Evolutionary conservation across 106 monocot genomes (phyloP), one percentile per base, ranked within the genome.

Genomic region (Alisma plantagoaquatica): DNA sequence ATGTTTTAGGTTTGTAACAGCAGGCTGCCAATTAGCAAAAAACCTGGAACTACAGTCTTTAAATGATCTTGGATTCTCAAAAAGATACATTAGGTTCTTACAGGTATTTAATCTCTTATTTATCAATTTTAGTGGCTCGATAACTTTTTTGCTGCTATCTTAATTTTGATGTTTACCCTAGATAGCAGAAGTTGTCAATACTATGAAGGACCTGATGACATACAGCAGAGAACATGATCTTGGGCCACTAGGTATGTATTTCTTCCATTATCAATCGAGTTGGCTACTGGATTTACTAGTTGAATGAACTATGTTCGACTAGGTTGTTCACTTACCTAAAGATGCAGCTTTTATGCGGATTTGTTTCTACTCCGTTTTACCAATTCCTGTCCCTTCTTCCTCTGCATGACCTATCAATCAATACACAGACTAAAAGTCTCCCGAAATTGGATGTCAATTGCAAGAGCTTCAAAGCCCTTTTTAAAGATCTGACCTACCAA

Each of bases 201-300:
- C 75, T 68, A 96, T 96, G 96, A 96, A 96, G 63, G 84, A 96
- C 45, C 72, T 96, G 74, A 96, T 96, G 19, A 81, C 74, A 51
- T 89, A 81, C 35, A 79, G 76, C 68, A 63, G 67, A 23, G 73
- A 79, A n/a, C 69, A 89, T 56, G 82, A 81, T 49, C 75, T 70
- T 48, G 96, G 96, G 29, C 96, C 96, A 2, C 76, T 77, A 62
- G 94, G n/a, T n/a, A n/a, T n/a, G 94, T 96, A 88, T 55, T 31
- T 31, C 59, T 35, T 19, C 29, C 42, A 8, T 14, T 1, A 10
- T 2, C 27, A 25, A 6, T 6, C 25, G 7, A 27, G 9, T 6
- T 35, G 23, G 10, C 10, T 56, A 18, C 22, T 54, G 11, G 11
- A 14, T 32, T 54, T 6, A 31, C 33, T 52, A 1, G 19, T 32